Conservation (phyloP, 805 yeast genomes). For the Myxozyma vanderwaltii region DNA sequence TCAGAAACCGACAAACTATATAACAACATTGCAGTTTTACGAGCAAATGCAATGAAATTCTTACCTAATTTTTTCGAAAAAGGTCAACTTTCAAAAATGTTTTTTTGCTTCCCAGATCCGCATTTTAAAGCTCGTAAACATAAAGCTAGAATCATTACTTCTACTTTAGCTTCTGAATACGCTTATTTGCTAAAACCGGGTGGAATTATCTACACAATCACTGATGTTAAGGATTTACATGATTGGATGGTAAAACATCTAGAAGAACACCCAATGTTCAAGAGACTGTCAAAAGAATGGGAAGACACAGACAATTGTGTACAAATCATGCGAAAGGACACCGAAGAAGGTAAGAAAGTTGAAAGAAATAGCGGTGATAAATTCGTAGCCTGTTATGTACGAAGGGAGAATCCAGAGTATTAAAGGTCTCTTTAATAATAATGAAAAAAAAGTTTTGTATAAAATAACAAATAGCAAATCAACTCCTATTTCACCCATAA, state of each 20-base stretch:
- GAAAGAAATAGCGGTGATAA: slow-evolving; percentile 85
- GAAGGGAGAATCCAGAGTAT: slow-evolving; percentile 29
- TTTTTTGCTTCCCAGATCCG: slow-evolving; percentile 99
- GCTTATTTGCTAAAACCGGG: slow-evolving; percentile 86
- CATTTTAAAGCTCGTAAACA: slow-evolving; percentile 97
- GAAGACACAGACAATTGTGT: slow-evolving; percentile 82
- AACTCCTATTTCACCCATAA: background rate
- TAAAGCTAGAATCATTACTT: slow-evolving; percentile 91
- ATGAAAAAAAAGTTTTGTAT: background rate
- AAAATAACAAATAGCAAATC: background rate
- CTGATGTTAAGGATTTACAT: slow-evolving; percentile 92
- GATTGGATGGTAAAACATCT: slow-evolving; percentile 95
- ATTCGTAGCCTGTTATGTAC: slow-evolving; percentile 69
- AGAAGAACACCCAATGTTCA: slow-evolving; percentile 87
- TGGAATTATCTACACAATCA: slow-evolving; percentile 89
- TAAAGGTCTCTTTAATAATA: background rate
- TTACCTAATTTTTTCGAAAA: slow-evolving; percentile 88
- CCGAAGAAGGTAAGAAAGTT: slow-evolving; percentile 98
- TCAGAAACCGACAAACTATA: slow-evolving; percentile 47
- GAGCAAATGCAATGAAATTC: slow-evolving; percentile 98
- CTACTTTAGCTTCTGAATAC: slow-evolving; percentile 84
- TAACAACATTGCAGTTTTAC: slow-evolving; percentile 83
- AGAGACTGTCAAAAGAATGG: slow-evolving; percentile 76
- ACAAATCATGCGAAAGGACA: slow-evolving; percentile 81
- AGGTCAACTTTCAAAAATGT: slow-evolving; percentile 69